Conservation (phyloP, 495 filamentous ascomycete genomes). For the Xylaria venustula region DNA sequence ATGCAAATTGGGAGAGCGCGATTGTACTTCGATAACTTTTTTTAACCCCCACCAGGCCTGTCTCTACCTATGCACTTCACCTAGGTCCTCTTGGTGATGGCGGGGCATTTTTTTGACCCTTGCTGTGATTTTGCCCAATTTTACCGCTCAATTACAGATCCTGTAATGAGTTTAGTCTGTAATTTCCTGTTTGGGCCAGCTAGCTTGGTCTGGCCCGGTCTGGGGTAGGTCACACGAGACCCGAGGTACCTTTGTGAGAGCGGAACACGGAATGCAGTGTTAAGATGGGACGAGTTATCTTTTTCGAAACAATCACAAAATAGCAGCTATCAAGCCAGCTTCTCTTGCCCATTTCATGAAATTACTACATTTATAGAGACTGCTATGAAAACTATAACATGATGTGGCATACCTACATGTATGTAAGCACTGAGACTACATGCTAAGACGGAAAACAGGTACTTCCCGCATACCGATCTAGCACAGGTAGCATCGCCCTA, state of each 20-base stretch:
- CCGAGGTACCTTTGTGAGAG: neutral
- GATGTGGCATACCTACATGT: too few relatives aligned
- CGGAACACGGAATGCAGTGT: too few relatives aligned
- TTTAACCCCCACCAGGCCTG: neutral
- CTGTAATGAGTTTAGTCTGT: neutral
- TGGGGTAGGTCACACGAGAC: neutral
- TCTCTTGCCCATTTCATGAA: too few relatives aligned
- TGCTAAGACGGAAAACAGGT: too few relatives aligned
- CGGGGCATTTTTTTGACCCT: conserved; percentile 23
- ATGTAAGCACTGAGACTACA: too few relatives aligned
- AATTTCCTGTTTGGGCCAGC: neutral
- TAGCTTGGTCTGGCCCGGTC: neutral
- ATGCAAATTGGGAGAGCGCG: too few relatives aligned
- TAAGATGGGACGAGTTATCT: too few relatives aligned
- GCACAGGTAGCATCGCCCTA: neutral
- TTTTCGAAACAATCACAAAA: too few relatives aligned
- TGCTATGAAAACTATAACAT: too few relatives aligned
- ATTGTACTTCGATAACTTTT: neutral
- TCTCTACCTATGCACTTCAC: neutral
- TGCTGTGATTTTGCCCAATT: conserved; percentile 22
- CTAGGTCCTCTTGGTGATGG: conserved; percentile 10
- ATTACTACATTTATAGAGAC: too few relatives aligned
- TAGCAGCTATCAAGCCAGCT: too few relatives aligned
- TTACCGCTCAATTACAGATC: conserved; percentile 13
- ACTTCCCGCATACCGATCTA: neutral